Evolutionary conservation across 768 basidiomycete species (phyloP).

Genomic region (Mrakia hoshinonis): DNA sequence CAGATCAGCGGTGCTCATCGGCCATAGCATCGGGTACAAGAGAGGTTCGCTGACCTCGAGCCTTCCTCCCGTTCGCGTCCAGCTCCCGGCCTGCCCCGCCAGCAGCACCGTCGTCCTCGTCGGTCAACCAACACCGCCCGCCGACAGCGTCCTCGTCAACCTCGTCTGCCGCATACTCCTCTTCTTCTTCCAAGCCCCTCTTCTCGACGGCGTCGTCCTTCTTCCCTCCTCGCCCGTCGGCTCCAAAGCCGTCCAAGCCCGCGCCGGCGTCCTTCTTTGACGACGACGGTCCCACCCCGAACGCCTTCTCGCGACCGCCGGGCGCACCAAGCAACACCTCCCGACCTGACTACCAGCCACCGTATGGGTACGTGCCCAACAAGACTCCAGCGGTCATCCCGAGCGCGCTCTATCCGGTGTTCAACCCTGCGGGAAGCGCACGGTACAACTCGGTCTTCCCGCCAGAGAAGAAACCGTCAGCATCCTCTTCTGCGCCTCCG

Average conservation of each 20-base stretch:
- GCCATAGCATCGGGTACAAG: no score
- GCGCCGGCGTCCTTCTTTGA: neutral
- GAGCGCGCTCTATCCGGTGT: neutral
- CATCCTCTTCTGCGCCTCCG: neutral
- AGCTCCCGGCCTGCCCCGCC: no score
- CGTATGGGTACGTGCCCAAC: constrained; percentile 22
- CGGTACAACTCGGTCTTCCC: constrained; percentile 12
- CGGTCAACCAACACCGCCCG: neutral
- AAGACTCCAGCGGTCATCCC: constrained; percentile 5
- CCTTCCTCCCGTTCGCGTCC: no score
- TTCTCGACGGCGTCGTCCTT: neutral
- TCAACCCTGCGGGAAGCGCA: neutral
- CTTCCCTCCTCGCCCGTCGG: neutral
- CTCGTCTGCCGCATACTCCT: neutral
- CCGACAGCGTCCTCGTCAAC: neutral
- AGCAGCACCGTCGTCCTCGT: no score
- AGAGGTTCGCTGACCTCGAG: no score
- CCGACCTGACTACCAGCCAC: neutral
- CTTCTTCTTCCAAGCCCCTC: neutral
- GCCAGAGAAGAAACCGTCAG: neutral
- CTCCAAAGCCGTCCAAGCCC: neutral
- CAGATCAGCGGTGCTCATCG: no score
- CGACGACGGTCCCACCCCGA: neutral
- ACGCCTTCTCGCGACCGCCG: neutral
- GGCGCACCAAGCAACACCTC: neutral